Evolutionary conservation across 257 asterid genomes (phyloP).

Genomic region (Forsythia suspensa): DNA sequence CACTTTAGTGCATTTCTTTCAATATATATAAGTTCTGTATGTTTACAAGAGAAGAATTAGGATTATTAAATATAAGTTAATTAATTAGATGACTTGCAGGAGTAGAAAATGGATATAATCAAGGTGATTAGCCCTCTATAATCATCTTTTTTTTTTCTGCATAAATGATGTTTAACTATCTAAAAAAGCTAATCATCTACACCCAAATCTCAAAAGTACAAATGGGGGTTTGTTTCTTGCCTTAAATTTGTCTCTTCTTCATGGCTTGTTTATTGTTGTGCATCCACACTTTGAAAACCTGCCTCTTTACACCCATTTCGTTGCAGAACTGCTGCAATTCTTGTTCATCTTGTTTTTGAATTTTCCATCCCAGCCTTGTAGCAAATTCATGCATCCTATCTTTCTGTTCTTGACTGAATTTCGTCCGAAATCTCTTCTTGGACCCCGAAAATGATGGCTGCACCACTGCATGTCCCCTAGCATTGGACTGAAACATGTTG

Average conservation of each 20-base stretch:
- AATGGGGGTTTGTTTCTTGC: not conserved
- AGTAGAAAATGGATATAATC: not conserved
- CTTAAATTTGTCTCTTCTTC: conserved; percentile 54
- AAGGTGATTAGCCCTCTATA: not conserved
- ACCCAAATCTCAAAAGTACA: not conserved
- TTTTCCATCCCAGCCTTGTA: conserved; percentile 57
- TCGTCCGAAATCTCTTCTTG: conserved; percentile 72
- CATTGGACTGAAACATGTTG: conserved; percentile 30
- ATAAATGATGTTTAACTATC: not conserved
- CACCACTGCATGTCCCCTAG: conserved; percentile 24
- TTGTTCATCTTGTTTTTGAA: conserved; percentile 61
- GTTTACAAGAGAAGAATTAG: not conserved
- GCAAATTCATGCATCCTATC: conserved; percentile 69
- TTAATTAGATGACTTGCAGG: not conserved
- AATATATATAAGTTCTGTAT: not conserved
- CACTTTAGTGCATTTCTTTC: too few species aligned
- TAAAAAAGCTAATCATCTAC: not conserved
- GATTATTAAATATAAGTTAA: not conserved
- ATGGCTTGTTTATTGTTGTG: conserved; percentile 78
- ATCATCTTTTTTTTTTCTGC: not conserved
- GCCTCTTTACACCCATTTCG: conserved; percentile 59
- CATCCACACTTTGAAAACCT: conserved; percentile 85
- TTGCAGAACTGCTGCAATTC: conserved; percentile 53
- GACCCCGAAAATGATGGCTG: conserved; percentile 30
- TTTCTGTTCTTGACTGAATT: conserved; percentile 63